Base-by-base conservation (phyloP, 1,284 basidiomycete species). In the Austroboletus novae-zelandiae region DNA sequence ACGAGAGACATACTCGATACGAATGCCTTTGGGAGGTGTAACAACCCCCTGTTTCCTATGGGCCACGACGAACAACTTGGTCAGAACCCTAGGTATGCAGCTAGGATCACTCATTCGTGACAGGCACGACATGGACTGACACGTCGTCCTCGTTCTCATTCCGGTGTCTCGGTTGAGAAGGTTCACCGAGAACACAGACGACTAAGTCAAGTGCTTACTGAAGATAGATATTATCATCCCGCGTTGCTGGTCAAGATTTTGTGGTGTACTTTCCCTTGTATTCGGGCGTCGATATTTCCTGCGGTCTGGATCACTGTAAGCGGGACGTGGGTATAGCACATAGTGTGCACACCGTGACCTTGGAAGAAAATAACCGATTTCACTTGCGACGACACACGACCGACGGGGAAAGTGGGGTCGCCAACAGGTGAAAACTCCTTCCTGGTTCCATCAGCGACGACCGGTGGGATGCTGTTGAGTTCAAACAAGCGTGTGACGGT, bases 401-500 rank as follows among this genome's bases (percentile, higher is more conserved):
- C 91, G 32, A 98, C 74, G 58, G 95, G 95, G 79, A 94, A 98
- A 2, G 94, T 94, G 32, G 84, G 83, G 78, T 78, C 8, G 88
- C 92, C 46, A 94, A 80, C 62, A 88, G 83, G 43, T 84, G 92
- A 87, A 17, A 93, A 91, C 45, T 94, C 94, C 55, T 89, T 85
- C 10, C 93, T 94, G 61, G 96, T 94, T 17, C 94, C 93, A 59
- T 85, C 86, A 6, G 84, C 90, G 5, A 90, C 91, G 55, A 93
- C 80, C 42, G 91, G 85, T 45, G 34, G 81, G 31, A 13, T 32
- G 31, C 5, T 32, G 31, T 27, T 9, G 8, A 9, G 25, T 27
- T 9, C 8, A 27, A 27, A 27, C 8, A 27, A 27, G 25, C 7
- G 25, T 27, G 25, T 27, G 25, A 27, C 25, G 25, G 7, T 27